phyloP scores from a whole-genome alignment of 495 filamentous ascomycete genomes.

The Astrothelium subdiscretum region DNA sequence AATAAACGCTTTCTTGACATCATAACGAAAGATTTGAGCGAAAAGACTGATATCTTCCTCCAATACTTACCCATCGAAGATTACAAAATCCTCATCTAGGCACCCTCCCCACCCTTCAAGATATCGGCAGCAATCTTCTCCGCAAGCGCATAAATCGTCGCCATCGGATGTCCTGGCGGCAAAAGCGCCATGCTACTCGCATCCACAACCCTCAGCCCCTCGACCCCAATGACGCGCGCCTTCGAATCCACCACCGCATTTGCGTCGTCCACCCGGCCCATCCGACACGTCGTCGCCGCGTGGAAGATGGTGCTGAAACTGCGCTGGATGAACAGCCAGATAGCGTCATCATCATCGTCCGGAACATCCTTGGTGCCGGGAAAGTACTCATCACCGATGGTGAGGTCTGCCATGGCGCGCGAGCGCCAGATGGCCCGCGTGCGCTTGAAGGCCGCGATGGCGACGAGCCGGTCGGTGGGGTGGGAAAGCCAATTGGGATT shows the following conservation, averaged over 20 bases:
- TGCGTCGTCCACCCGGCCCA: conserved; percentile 10
- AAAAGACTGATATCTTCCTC: background rate
- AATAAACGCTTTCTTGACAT: no score
- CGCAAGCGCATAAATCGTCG: conserved; percentile 5
- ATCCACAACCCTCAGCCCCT: conserved; percentile 12
- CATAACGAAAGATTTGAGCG: background rate
- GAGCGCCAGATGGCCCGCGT: conserved; percentile 33
- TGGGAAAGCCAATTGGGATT: conserved; percentile 42
- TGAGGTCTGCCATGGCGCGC: conserved; percentile 28
- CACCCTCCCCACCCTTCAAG: background rate
- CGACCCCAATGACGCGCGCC: conserved; percentile 8
- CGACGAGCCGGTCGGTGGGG: conserved; percentile 39
- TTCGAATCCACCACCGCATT: conserved; percentile 13
- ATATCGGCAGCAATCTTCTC: conserved; percentile 12
- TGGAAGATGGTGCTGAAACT: conserved; percentile 38
- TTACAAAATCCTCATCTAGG: background rate
- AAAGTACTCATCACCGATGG: conserved; percentile 32
- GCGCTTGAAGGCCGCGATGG: conserved; percentile 39
- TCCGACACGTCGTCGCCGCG: conserved; percentile 38
- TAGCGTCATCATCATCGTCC: conserved; percentile 42
- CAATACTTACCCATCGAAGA: background rate
- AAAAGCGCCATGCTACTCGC: conserved; percentile 8
- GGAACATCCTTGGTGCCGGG: conserved; percentile 37
- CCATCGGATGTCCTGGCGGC: conserved; percentile 9
- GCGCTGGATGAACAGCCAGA: conserved; percentile 34